Evolutionary conservation across 2,329 filamentous ascomycete genomes (phyloP).

Genomic region (Hyphodiscus sp.): DNA sequence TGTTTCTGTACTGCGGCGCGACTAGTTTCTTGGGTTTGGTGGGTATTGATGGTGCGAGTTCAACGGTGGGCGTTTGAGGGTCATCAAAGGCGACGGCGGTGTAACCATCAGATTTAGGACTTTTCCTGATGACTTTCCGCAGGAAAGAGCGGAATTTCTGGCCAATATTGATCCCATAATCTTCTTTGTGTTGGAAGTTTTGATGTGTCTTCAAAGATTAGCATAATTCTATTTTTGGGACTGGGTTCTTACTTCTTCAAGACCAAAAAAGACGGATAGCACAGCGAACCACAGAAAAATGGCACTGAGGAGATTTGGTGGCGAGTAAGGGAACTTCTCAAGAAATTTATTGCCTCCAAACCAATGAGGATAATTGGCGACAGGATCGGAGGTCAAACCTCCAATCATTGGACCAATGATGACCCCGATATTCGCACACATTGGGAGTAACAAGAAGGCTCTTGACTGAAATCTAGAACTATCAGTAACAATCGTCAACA

Average conservation of each 20-base stretch:
- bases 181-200: conserved; percentile 27
- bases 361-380: conserved; percentile 31
- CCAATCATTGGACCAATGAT: conserved; percentile 38
- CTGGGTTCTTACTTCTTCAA: conserved; percentile 27
- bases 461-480: conserved; percentile 32
- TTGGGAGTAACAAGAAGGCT: conserved; percentile 41
- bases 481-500: conserved; percentile 2
- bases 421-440: conserved; percentile 60
- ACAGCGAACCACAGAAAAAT: conserved; percentile 28
- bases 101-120: conserved; percentile 5
- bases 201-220: conserved; percentile 32
- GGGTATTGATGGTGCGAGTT: conserved; percentile 7
- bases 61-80: conserved; percentile 5
- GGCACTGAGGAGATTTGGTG: conserved; percentile 37
- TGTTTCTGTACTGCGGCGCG: conserved; percentile 24
- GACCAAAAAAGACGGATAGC: conserved; percentile 30
- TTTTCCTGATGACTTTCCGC: conserved; percentile 6
- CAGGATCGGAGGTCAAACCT: conserved; percentile 39
- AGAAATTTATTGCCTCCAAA: conserved; percentile 37
- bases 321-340: conserved; percentile 37
- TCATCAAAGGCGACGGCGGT: conserved; percentile 2
- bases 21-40: conserved; percentile 20
- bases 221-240: not conserved
- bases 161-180: conserved; percentile 24
- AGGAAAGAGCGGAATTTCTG: conserved; percentile 14